Evolutionary conservation across 306 rosid genomes (phyloP).

Genomic region (Parietaria judaica): DNA sequence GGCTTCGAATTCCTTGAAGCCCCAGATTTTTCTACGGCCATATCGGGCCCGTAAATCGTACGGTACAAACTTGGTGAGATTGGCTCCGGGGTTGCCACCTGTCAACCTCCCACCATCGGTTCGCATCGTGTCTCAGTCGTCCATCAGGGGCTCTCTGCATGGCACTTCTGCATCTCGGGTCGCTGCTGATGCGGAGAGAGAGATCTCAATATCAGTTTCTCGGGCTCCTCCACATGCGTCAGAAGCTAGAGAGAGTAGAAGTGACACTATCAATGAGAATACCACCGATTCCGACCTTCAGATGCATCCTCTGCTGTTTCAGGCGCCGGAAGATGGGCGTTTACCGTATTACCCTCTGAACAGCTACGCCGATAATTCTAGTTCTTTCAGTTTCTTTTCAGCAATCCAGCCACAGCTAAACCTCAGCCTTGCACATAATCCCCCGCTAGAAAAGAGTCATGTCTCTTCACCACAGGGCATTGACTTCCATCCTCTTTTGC

Average conservation of each 20-base stretch:
- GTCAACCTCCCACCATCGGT: constrained; percentile 93
- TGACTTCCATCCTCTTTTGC: constrained; percentile 95
- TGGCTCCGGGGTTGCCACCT: constrained; percentile 88
- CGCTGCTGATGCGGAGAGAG: constrained; percentile 27
- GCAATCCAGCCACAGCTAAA: constrained; percentile 70
- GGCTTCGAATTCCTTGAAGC: constrained; percentile 21
- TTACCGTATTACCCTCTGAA: constrained; percentile 52
- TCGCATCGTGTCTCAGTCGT: constrained; percentile 74
- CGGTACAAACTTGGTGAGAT: constrained; percentile 51
- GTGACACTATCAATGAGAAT: constrained; percentile 27
- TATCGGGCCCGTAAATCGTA: constrained; percentile 47
- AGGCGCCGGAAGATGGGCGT: constrained; percentile 53
- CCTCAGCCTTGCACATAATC: constrained; percentile 59
- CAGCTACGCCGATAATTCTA: constrained; percentile 39
- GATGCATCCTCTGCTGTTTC: constrained; percentile 95
- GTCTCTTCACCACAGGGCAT: constrained; percentile 41
- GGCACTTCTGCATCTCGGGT: constrained; percentile 42
- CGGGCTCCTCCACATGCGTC: constrained; percentile 20
- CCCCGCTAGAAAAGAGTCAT: constrained; percentile 47
- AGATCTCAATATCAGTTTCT: constrained; percentile 31
- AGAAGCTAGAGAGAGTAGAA: constrained; percentile 22
- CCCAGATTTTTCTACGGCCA: constrained; percentile 41
- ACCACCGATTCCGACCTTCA: constrained; percentile 50
- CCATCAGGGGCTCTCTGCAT: constrained; percentile 44
- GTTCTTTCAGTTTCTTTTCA: constrained; percentile 54